Base-by-base conservation (phyloP, 345 rosid genomes). In the Rhizophora mangle region DNA sequence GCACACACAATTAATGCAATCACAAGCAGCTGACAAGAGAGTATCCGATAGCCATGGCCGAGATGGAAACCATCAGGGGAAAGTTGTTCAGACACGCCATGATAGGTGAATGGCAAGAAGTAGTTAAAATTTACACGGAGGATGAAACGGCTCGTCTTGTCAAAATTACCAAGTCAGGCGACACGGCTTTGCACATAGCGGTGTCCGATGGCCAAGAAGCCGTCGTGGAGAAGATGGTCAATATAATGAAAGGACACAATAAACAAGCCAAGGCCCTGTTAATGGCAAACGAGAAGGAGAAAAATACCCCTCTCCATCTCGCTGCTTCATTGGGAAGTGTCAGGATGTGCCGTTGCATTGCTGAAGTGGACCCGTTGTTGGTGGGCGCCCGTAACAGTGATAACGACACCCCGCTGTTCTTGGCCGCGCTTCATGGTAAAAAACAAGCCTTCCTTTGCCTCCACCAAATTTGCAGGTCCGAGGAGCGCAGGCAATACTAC, bases 111-210 rank as follows among this genome's bases (percentile, higher is more conserved):
- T 84, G 90, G 90, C 0, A 22, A 0, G 2, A 62, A 19, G 87
- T 84, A 51, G 22, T 72, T 8, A 0, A 16, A 0, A 62, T 54
- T 6, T 84, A 81, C 79, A 0, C 1, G 26, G 0, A 2, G 0
- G 0, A 64, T 15, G 61, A 68, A 0, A 6, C 4, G 6, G 60
- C 67, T 27, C 75, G 53, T 66, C 16, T 0, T 21, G 67, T 43
- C 5, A 66, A 34, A 74, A 72, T 78, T 69, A 83, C 80, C 6
- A 58, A 49, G 31, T 53, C 87, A 8, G 75, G 82, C 0, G 82
- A 80, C 57, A 87, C 86, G 0, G 85, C 78, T 2, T 55, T 87
- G 61, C 87, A 83, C 75, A 53, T 87, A 4, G 83, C 87, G 15
- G 83, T 76, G 10, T 49, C 78, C 10, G 83, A 79, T 7, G 74